Base-by-base conservation (phyloP, 805 yeast genomes). In the Cyberlindnera xylosilytica region DNA sequence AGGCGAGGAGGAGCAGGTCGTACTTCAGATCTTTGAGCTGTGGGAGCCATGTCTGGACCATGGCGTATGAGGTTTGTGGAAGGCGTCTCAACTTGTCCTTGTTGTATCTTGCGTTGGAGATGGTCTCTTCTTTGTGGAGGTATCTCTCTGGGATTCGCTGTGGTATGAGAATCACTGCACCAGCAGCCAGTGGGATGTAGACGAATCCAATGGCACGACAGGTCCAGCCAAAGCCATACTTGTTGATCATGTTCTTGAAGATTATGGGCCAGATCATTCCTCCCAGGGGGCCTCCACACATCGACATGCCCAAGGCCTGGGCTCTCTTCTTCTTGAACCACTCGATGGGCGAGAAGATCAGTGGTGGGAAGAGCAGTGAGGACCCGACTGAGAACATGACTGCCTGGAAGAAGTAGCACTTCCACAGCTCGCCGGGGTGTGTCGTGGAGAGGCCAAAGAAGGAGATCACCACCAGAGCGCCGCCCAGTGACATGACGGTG, bases 291-390 rank as follows among this genome's bases (percentile, higher is more conserved):
- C 78, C 76, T 17, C 81, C 81, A 20, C 71, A 58, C 19, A 68
- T 56, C 3, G 73, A 64, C 18, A 73, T 57, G 9, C 81, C 81
- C 50, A 70, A 56, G 1, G 79, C 77, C 15, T 68, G 59, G 1
- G 83, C 81, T 52, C 89, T 68, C 46, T 67, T 79, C 48, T 73
- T 78, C 34, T 75, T 63, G 60, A 84, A 84, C 83, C 86, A 83
- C 42, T 81, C 88, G 0, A 87, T 86, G 17, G 84, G 56, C 7
- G 82, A 60, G 8, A 79, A 72, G 27, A 80, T 63, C 6, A 76
- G 78, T 1, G 89, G 81, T 5, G 80, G 66, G 38, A 78, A 74
- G 27, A 79, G 62, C 7, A 79, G 53, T 0, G 84, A 79, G 6
- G 42, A 29, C 3, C 58, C 58, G 15, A 54, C 22, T 2, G 56